Conservation (phyloP, 1,139 yeast species). For the Diutina mesorugosa region DNA sequence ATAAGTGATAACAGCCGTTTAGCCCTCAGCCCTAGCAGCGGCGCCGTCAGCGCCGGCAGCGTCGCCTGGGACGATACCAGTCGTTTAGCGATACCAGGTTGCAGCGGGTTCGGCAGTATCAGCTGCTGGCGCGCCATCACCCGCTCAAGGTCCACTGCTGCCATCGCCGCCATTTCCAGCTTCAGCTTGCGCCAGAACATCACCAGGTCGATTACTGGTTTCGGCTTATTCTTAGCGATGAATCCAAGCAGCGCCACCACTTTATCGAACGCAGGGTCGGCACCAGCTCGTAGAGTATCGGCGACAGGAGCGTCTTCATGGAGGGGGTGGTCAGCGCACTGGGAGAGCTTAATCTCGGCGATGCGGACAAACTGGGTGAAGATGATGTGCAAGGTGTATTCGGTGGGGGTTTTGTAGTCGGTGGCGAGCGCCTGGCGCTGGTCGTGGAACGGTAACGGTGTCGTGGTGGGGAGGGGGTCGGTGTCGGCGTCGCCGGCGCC, state of each 20-base stretch:
- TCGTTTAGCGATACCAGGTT: background rate
- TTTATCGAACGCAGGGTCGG: conserved; percentile 75
- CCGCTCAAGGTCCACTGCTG: conserved; percentile 46
- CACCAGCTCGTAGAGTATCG: conserved; percentile 76
- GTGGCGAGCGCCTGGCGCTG: conserved; percentile 24
- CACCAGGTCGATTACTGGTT: conserved; percentile 92
- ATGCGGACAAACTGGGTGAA: conserved; percentile 92
- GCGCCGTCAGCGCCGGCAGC: background rate
- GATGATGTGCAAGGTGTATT: conserved; percentile 84
- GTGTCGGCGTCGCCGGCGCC: background rate
- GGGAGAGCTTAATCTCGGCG: conserved; percentile 74
- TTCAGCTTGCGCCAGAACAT: conserved; percentile 96
- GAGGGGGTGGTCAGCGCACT: conserved; percentile 58
- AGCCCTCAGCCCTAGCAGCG: background rate
- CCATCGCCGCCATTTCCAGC: conserved; percentile 72
- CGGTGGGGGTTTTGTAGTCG: conserved; percentile 73
- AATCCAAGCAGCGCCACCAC: conserved; percentile 79
- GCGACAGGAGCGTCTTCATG: conserved; percentile 72
- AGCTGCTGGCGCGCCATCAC: background rate
- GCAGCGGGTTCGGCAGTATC: background rate
- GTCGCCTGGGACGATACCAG: background rate
- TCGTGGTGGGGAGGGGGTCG: background rate
- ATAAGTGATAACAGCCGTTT: background rate
- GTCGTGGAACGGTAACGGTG: background rate
- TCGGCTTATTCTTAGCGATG: conserved; percentile 81